Base-by-base conservation (phyloP, 148 eudicot species). In the Rhododendron williamsianum region DNA sequence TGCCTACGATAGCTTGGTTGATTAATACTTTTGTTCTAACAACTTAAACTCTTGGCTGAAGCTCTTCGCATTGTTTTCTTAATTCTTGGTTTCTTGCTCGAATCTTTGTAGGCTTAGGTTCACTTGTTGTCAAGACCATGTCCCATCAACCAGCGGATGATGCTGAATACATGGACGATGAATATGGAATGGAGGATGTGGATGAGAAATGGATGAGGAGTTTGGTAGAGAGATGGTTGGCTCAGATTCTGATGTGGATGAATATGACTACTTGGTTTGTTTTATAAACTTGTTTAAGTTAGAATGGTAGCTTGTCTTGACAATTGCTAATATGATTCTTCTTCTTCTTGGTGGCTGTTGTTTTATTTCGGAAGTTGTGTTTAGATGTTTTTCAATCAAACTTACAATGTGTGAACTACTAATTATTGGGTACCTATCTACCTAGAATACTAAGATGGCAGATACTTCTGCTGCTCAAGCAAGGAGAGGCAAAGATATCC, bases 381-480 rank as follows among this genome's bases (percentile, higher is more conserved):
- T 77, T 84, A 41, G 56, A 38, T 58, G 13, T 84, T 58, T 60
- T 25, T 27, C 48, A 1, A 27, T 54, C 41, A 38, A 60, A 36
- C 49, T 82, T 76, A 6, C 35, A 43, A 46, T 51, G 7, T 82
- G 36, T 77, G 25, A 51, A 13, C 58, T 81, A 41, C 63, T 80
- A 71, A n/a, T 54, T 84, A 9, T 48, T 76, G 69, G 33, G 36
- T 45, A 49, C 81, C 54, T 8, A 94, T 85, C 8, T 93, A 91
- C 76, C 76, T 82, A 95, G 98, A 92, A 90, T 87, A 88, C 89
- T 56, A 92, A 85, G 82, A 79, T 84, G 85, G 91, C 90, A 18
- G 98, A 95, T 77, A 94, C 95, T 76, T 90, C 95, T 78, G 91
- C 97, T 81, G 92, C 94, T 83, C 93, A 95, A 90, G 95, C 94